phyloP scores from a whole-genome alignment of 805 yeast genomes.

The Kluyveromyces siamensis region DNA sequence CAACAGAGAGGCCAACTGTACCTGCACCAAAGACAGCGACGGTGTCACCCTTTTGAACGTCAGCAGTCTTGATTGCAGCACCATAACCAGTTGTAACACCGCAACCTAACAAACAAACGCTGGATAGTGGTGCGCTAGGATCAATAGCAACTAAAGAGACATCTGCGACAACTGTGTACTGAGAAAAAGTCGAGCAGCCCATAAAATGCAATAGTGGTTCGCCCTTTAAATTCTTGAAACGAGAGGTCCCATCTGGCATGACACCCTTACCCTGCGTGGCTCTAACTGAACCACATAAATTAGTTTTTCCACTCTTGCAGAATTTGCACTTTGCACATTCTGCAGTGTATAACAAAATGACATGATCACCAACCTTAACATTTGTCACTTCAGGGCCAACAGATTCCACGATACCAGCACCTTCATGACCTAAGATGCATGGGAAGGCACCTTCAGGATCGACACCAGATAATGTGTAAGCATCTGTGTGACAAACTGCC shows the following conservation, averaged over 20 bases:
- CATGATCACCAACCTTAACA: slow-evolving; percentile 91
- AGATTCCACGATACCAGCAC: slow-evolving; percentile 94
- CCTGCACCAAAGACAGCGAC: slow-evolving; percentile 98
- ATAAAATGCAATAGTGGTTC: slow-evolving; percentile 81
- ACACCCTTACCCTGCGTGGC: slow-evolving; percentile 98
- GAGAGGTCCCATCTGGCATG: slow-evolving; percentile 95
- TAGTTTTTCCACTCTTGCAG: slow-evolving; percentile 92
- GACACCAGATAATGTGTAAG: slow-evolving; percentile 85
- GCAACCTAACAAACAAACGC: slow-evolving; percentile 90
- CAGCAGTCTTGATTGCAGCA: slow-evolving; percentile 89
- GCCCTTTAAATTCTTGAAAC: slow-evolving; percentile 77
- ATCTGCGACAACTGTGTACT: slow-evolving; percentile 96
- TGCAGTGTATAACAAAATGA: slow-evolving; percentile 90
- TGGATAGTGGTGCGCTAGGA: slow-evolving; percentile 73
- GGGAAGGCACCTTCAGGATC: slow-evolving; percentile 98
- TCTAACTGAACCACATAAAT: slow-evolving; percentile 90
- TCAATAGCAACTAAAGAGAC: slow-evolving; percentile 91
- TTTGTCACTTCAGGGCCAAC: slow-evolving; percentile 89
- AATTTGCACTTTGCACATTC: slow-evolving; percentile 94
- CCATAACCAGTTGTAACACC: slow-evolving; percentile 99
- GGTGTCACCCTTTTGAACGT: slow-evolving; percentile 79
- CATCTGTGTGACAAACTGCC: slow-evolving; percentile 98
- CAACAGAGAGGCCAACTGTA: slow-evolving; percentile 91
- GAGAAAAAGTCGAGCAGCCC: slow-evolving; percentile 97
- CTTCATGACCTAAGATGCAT: slow-evolving; percentile 91